Evolutionary conservation across 192 early-diverging fungal genomes (phyloP), one percentile per base, ranked within the genome.

Genomic region (Ambispora gerdemannii): DNA sequence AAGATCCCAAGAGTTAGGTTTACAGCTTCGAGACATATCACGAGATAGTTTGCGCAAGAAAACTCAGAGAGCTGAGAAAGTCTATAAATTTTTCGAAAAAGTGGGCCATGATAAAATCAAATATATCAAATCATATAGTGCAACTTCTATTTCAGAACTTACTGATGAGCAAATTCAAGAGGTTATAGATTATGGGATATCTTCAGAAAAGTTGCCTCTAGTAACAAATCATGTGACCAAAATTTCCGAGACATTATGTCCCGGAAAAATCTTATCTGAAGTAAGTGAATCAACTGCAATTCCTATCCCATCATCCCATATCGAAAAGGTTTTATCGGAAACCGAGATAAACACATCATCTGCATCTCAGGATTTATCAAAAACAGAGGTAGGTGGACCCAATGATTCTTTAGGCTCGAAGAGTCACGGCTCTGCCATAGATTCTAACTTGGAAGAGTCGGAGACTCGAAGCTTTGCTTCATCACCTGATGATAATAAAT

Each of bases 81-180:
- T 4, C 36, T 63, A 63, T 63, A 47, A 43, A 63, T 63, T 63
- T 17, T 63, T 63, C 35, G 62, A 63, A 63, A 47, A 63, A 63
- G 10, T 63, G 36, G 62, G 35, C n/a, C 34, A 43, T 13, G 35
- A 63, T 63, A 63, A 63, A 19, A 63, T 20, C 61, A 30, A 30
- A 43, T 30, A 30, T 13, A 63, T 63, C 25, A 56, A 56, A 56
- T 56, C 53, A 22, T 56, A 56, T 56, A 56, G 53, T 56, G 53
- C 53, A 20, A 56, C 0, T 19, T 6, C 33, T 30, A 63, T 63
- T 63, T 63, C 61, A 43, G 31, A 11, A 22, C 6, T 30, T 36
- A 13, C 22, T n/a, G n/a, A n/a, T n/a, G n/a, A n/a, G n/a, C n/a
- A n/a, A n/a, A n/a, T n/a, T n/a, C n/a, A n/a, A n/a, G 22, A 63